Evolutionary conservation across 2,329 filamentous ascomycete genomes (phyloP), one percentile per base, ranked within the genome.

Genomic region (Penicillium janthinellum): DNA sequence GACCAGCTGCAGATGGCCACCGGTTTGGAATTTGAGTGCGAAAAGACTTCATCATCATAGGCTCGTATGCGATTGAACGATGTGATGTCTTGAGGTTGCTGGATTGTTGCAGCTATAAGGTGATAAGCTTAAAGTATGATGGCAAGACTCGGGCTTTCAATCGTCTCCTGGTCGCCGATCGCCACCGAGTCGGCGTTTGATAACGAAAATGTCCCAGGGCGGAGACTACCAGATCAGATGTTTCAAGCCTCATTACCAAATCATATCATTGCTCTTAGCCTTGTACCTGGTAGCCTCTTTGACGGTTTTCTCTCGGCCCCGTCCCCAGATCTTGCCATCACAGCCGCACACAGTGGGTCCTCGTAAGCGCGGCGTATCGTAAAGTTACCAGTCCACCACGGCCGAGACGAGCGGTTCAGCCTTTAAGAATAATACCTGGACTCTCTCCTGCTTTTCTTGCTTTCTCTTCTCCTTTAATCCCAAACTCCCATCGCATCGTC

Each of bases 301-400:
- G 1, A 14, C 17, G 14, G 25, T 10, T 15, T 25, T 47, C 20
- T 25, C 20, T 37, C 12, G 17, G 34, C 14, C 34, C 25, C 4
- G 17, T 38, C 41, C 35, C 39, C 41, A 28, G 52, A 54, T 38
- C 39, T 31, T 25, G 31, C 7, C 52, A 41, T 34, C 25, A 5
- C 12, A 42, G 42, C 39, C 39, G 52, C 37, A 42, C 37, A n/a
- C 44, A 53, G 59, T 61, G 59, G 59, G 48, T 34, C 56, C 47
- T 10, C 56, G 59, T 58, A 55, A 53, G 34, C 44, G 47, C 25
- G 38, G 31, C 42, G 55, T 61, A 61, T 42, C 35, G 60, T 59
- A 62, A 64, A 59, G 51, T 61, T 60, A 57, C 57, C 52, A 57
- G 60, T 54, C 59, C 54, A 58, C 59, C 56, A 62, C 62, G 56